Evolutionary conservation across 441 rosid species (phyloP).

Genomic region (Adansonia madagascariensis): DNA sequence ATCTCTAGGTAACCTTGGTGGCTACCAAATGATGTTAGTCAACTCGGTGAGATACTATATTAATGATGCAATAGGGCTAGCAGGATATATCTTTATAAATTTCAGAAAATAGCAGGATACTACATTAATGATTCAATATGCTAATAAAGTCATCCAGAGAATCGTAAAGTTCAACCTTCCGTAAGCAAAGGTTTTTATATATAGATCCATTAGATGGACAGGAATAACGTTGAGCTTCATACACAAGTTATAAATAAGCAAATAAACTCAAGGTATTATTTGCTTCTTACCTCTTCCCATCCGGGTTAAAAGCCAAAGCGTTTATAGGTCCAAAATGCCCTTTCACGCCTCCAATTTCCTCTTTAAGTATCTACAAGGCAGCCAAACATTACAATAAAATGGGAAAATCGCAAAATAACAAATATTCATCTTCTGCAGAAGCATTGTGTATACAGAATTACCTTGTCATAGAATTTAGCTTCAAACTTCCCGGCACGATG

Average conservation of each 20-base stretch:
- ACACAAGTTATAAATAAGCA: not conserved
- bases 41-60: not conserved
- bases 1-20: not conserved
- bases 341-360: slow-evolving; percentile 94
- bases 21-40: not conserved
- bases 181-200: not conserved
- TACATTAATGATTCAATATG: too few relatives aligned
- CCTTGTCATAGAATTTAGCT: slow-evolving; percentile 88
- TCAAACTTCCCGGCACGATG: slow-evolving; percentile 95
- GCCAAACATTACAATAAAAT: slow-evolving; percentile 19
- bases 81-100: not conserved
- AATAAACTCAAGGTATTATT: not conserved
- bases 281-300: slow-evolving; percentile 74
- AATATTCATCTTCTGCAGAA: not conserved
- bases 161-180: not conserved
- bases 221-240: not conserved
- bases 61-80: not conserved
- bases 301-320: slow-evolving; percentile 98
- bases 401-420: not conserved
- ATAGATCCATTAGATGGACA: not conserved
- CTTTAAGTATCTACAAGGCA: slow-evolving; percentile 64
- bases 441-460: slow-evolving; percentile 28
- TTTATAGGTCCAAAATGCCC: slow-evolving; percentile 98
- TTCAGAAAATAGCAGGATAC: not conserved
- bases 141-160: not conserved